These are phyloP conservation scores for Solanum chacoense DNA, from an alignment of 305 asterid genomes.

Conservation along the genomic window DNA sequence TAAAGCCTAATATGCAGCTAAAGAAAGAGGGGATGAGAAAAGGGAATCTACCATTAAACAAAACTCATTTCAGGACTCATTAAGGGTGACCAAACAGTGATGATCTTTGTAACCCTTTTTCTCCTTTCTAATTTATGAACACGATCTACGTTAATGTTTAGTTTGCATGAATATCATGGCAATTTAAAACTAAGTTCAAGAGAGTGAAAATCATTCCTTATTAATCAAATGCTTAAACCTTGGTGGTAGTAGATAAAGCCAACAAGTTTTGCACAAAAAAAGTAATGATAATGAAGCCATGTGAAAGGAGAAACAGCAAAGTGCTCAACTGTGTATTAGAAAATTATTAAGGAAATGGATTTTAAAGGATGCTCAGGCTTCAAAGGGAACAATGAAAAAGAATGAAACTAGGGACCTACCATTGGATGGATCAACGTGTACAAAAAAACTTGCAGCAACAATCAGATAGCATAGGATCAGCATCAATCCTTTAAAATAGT, in stretches of 20 bases:
- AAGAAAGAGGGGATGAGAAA: neutral
- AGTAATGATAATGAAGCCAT: neutral
- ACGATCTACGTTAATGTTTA: neutral
- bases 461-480: constrained; percentile 92
- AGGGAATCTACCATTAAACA: neutral
- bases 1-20: neutral
- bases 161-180: neutral
- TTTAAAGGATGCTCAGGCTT: neutral
- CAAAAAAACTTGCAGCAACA: constrained; percentile 98
- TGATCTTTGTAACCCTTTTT: neutral
- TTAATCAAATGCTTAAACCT: neutral
- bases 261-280: neutral
- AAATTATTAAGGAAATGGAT: neutral
- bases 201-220: neutral
- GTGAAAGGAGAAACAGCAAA: neutral
- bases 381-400: neutral
- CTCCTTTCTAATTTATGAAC: neutral
- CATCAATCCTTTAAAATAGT: constrained; percentile 96
- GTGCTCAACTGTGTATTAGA: neutral
- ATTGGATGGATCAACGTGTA: constrained; percentile 61
- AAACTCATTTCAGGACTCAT: neutral
- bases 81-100: neutral
- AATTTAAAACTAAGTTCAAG: neutral
- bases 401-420: constrained; percentile 30
- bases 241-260: neutral